Base-by-base conservation (phyloP, 2,329 filamentous ascomycete species). In the Cladosporium halotolerans region DNA sequence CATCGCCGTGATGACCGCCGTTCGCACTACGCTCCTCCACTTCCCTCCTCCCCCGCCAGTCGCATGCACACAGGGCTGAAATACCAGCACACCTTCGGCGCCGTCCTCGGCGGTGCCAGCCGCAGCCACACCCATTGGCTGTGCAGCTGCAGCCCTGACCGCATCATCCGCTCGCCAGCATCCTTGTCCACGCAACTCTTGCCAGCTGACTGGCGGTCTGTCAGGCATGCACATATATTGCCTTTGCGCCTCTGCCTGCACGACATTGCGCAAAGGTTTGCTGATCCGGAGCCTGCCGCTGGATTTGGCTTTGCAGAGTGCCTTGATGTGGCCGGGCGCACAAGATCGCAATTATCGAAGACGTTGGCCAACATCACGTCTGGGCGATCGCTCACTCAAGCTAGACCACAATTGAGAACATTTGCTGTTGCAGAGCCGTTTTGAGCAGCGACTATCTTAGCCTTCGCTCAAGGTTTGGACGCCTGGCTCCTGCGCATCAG, bases 181-280 rank as follows among this genome's bases (percentile, higher is more conserved):
- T 42, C 47, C 47, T 50, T 38, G 23, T 50, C 42, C 38, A 42
- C 47, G 28, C 47, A 40, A n/a, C 45, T 33, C 16, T n/a, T 23
- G 19, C 46, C 36, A 32, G 32, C 32, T 23, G 48, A 44, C 40
- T 51, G 48, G 48, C 40, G 48, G 48, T 51, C 48, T 51, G 48
- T 19, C 16, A 39, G 11, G 10, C 6, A 13, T 36, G 45, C 48
- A 36, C 40, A 44, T 51, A 51, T 39, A 51, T 44, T 44, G 40
- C 48, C 31, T 16, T 34, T 16, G n/a, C 32, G 28, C 10, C 13
- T 41, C 40, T 51, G 11, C 19, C 43, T 41, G 48, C 48, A 50
- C 47, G 47, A 50, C 47, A 50, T 50, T 16, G 33, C 19, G 33
- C 34, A 40, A 47, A 39, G 34, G 28, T 50, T 39, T 43, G 47